These are phyloP conservation scores for Diplodia intermedia DNA, from an alignment of 2,329 filamentous ascomycete genomes.

Conservation along the genomic window DNA sequence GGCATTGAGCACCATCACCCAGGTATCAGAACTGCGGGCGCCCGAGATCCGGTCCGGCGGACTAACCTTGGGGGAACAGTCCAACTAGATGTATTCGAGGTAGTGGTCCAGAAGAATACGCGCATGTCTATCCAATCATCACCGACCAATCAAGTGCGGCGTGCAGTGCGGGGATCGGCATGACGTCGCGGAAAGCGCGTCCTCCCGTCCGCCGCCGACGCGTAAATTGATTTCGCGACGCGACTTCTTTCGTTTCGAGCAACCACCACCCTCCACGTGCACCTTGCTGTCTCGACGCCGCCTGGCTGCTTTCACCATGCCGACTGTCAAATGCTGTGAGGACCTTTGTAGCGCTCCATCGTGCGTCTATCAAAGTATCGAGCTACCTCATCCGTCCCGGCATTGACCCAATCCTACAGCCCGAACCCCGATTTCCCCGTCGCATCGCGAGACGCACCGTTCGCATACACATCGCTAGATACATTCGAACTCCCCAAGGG, in stretches of 20 bases:
- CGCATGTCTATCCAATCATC: not conserved
- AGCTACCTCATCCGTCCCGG: not conserved
- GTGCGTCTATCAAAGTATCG: not conserved
- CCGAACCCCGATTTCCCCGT: conserved; percentile 15
- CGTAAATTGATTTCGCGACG: conserved; percentile 22
- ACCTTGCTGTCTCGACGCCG: not conserved
- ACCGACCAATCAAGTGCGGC: not conserved
- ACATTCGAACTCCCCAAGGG: conserved; percentile 75
- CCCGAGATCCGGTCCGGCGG: conserved; percentile 10
- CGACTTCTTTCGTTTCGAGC: not conserved
- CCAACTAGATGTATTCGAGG: too few relatives aligned
- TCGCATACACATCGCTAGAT: conserved; percentile 74
- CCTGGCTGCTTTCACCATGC: conserved; percentile 2
- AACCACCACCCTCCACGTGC: conserved; percentile 8
- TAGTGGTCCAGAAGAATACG: too few relatives aligned
- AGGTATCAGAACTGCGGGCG: conserved; percentile 31
- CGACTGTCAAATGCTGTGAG: not conserved
- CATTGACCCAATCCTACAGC: conserved; percentile 18
- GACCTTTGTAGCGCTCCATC: conserved; percentile 7
- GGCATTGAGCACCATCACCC: not conserved
- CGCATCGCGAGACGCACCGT: conserved; percentile 43
- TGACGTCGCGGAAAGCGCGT: conserved; percentile 16
- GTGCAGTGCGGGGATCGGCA: not conserved
- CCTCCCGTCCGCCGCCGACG: conserved; percentile 4
- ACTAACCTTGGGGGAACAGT: conserved; percentile 30